A percentile compares a stretch with the other conserved stretches of the same genome.
phyloP scores from a whole-genome alignment of 768 basidiomycete species.

The Amanita exitialis region DNA sequence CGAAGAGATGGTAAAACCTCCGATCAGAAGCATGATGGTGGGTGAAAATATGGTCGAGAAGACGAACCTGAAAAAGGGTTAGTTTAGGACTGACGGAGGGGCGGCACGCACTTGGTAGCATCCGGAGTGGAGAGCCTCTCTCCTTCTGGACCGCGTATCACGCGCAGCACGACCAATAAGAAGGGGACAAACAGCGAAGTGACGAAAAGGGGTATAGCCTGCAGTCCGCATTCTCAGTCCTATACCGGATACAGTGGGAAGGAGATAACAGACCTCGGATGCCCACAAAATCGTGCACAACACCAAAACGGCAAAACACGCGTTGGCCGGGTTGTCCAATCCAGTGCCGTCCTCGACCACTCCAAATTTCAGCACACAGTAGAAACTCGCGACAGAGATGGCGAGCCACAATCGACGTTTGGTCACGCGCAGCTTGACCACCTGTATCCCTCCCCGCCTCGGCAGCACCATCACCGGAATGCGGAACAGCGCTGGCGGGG shows the following conservation, averaged over 20 bases:
- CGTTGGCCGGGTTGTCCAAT: conserved; percentile 48
- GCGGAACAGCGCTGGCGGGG: conserved; percentile 36
- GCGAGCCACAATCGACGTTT: conserved; percentile 34
- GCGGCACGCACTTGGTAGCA: conserved; percentile 66
- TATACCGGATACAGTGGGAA: neutral
- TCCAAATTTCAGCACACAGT: conserved; percentile 45
- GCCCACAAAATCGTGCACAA: conserved; percentile 96
- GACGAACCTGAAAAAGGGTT: conserved; percentile 47
- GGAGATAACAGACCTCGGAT: conserved; percentile 58
- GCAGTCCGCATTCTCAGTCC: neutral
- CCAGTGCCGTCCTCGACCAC: conserved; percentile 25
- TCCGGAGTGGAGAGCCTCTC: conserved; percentile 45
- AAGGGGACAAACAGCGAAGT: conserved; percentile 88
- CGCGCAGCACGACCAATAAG: conserved; percentile 74
- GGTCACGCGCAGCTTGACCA: conserved; percentile 54
- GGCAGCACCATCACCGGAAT: conserved; percentile 41
- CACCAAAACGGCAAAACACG: conserved; percentile 81
- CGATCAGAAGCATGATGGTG: conserved; percentile 96
- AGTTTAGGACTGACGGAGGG: neutral
- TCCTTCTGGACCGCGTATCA: conserved; percentile 55
- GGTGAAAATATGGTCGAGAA: conserved; percentile 96
- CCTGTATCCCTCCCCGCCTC: conserved; percentile 18
- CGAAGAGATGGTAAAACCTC: conserved; percentile 96
- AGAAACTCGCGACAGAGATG: conserved; percentile 48
- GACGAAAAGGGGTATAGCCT: conserved; percentile 98